phyloP scores from a whole-genome alignment of 163 green algal species.

The Prototheca cutis region DNA sequence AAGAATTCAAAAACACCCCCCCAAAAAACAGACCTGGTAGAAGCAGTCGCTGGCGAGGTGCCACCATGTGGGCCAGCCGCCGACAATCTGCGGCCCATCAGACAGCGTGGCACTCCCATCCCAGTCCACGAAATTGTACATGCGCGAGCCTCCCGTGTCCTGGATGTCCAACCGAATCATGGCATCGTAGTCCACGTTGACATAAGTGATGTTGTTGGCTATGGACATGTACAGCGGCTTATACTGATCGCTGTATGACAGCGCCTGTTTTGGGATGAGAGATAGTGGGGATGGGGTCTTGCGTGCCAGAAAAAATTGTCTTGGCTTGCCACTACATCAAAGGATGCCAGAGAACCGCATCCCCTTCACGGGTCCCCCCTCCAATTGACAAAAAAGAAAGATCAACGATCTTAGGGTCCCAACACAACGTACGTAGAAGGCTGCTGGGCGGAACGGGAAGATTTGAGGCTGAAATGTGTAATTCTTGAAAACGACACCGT shows the following conservation, averaged over 20 bases:
- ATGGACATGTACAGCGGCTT: constrained; percentile 41
- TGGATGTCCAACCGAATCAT: constrained; percentile 20
- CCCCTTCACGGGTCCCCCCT: too few species aligned
- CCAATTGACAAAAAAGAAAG: too few species aligned
- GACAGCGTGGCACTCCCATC: constrained; percentile 32
- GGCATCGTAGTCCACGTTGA: constrained; percentile 35
- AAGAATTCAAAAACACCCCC: constrained; percentile 14
- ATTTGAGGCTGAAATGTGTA: constrained; percentile 41
- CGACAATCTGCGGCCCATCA: constrained; percentile 24
- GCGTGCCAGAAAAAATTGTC: too few species aligned
- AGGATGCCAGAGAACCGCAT: too few species aligned
- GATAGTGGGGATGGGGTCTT: too few species aligned
- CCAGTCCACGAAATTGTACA: constrained; percentile 33
- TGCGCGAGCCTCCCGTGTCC: constrained; percentile 25
- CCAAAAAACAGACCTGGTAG: too few species aligned
- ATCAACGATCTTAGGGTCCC: too few species aligned
- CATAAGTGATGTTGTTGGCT: constrained; percentile 30
- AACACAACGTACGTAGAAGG: constrained; percentile 30
- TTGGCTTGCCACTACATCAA: too few species aligned
- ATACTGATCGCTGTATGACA: constrained; percentile 44
- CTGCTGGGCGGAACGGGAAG: constrained; percentile 13
- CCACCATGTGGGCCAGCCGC: constrained; percentile 37
- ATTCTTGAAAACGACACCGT: constrained; percentile 46
- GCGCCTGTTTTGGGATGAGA: too few species aligned
- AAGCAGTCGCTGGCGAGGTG: constrained; percentile 23